Evolutionary conservation across 352 stramenopile species (phyloP).

Genomic region (Peronospora tabacina): DNA sequence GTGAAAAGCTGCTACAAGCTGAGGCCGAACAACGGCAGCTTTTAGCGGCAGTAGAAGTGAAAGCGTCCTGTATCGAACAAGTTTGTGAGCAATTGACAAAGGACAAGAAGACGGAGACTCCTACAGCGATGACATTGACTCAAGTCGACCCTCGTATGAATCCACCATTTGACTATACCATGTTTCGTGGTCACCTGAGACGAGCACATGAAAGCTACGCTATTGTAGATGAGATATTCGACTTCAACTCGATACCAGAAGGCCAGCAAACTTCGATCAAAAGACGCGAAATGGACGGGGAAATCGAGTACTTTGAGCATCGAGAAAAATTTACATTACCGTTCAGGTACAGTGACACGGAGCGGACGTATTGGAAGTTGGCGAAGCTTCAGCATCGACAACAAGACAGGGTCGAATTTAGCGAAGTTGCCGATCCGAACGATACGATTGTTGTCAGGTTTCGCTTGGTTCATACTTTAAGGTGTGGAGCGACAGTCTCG

Average conservation of each 20-base stretch:
- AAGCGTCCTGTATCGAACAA: conserved; percentile 10
- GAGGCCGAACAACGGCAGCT: conserved; percentile 14
- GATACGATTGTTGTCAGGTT: conserved; percentile 31
- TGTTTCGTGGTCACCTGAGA: conserved; percentile 21
- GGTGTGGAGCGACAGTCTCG: conserved; percentile 8
- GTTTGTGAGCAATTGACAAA: conserved; percentile 9
- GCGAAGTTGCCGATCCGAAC: conserved; percentile 3
- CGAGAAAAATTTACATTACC: conserved; percentile 11
- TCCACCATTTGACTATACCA: conserved; percentile 18
- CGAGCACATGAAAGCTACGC: conserved; percentile 18
- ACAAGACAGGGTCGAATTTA: conserved; percentile 10
- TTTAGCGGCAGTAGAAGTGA: conserved; percentile 4
- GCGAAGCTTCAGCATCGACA: conserved; percentile 9
- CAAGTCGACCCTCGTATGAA: background rate
- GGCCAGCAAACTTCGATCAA: conserved; percentile 5
- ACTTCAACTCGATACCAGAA: conserved; percentile 5
- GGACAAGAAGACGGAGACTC: background rate
- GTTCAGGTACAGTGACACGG: conserved; percentile 11
- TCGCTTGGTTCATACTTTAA: conserved; percentile 10
- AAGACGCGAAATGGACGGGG: conserved; percentile 2
- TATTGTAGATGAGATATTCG: conserved; percentile 13
- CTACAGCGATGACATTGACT: too few relatives aligned
- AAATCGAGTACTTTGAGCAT: conserved; percentile 11
- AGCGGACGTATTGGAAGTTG: conserved; percentile 12
- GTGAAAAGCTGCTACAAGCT: conserved; percentile 2